These are phyloP conservation scores for Baorangia bicolor DNA, from an alignment of 768 basidiomycete species.

Conservation along the genomic window DNA sequence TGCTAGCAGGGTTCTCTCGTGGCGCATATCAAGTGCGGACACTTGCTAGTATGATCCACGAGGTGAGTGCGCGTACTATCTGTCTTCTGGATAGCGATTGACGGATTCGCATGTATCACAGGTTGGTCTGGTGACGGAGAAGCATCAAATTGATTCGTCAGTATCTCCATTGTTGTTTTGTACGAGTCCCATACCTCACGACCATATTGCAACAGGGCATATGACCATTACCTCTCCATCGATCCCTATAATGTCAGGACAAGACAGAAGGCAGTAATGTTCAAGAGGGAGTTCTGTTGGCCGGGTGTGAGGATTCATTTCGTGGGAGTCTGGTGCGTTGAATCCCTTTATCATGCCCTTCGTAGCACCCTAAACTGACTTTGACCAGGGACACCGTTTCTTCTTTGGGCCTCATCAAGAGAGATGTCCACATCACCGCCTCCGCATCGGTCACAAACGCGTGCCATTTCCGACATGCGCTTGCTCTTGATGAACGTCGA, in stretches of 20 bases:
- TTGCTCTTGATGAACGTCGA: slow-evolving; percentile 14
- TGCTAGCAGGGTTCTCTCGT: slow-evolving; percentile 38
- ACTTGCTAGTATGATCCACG: slow-evolving; percentile 38
- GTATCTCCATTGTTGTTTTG: background rate
- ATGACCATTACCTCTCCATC: slow-evolving; percentile 15
- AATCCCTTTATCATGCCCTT: background rate
- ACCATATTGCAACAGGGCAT: background rate
- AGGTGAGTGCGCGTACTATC: slow-evolving; percentile 11
- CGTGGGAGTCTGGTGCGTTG: slow-evolving; percentile 33
- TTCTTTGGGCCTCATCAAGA: slow-evolving; percentile 4
- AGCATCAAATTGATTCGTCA: background rate
- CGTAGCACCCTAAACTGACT: background rate
- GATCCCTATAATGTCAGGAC: slow-evolving; percentile 21
- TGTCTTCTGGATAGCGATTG: background rate
- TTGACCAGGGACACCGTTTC: slow-evolving; percentile 14
- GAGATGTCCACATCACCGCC: slow-evolving; percentile 1
- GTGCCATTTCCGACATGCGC: slow-evolving; percentile 15
- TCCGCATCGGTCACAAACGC: slow-evolving; percentile 8
- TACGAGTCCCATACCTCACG: background rate
- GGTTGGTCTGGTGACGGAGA: background rate
- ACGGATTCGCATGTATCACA: background rate
- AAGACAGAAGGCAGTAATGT: slow-evolving; percentile 9
- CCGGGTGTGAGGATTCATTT: slow-evolving; percentile 31
- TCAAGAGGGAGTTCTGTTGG: slow-evolving; percentile 31
- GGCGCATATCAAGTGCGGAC: slow-evolving; percentile 42